These are phyloP conservation scores for Sporothrix schenckii DNA, from an alignment of 2,329 filamentous ascomycete genomes.

Conservation along the genomic window DNA sequence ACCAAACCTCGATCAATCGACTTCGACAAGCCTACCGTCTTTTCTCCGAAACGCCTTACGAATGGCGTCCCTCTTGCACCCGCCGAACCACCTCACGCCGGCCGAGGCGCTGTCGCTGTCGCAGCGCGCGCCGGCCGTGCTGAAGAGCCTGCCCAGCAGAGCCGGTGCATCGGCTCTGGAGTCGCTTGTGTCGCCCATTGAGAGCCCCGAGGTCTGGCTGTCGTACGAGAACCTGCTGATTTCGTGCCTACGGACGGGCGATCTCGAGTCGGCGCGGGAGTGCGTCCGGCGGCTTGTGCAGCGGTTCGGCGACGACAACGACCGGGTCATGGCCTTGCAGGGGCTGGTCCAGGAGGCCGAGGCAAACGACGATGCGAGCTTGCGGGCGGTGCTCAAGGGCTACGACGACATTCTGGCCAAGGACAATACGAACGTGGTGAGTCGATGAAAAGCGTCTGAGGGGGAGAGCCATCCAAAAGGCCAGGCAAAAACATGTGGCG, in stretches of 20 bases:
- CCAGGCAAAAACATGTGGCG: constrained; percentile 13
- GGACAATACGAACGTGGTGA: constrained; percentile 78
- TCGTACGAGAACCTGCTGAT: constrained; percentile 85
- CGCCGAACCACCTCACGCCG: constrained; percentile 60
- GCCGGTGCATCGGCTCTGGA: constrained; percentile 58
- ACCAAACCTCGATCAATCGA: background rate
- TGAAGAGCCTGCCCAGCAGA: constrained; percentile 57
- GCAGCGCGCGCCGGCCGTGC: constrained; percentile 62
- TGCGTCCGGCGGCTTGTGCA: constrained; percentile 74
- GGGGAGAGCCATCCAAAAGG: constrained; percentile 4
- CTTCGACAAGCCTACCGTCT: background rate
- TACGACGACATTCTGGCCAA: constrained; percentile 76
- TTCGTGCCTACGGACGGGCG: constrained; percentile 79
- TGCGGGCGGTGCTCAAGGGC: constrained; percentile 71
- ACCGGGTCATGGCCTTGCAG: constrained; percentile 79
- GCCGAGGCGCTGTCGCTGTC: constrained; percentile 60
- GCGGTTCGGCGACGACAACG: constrained; percentile 82
- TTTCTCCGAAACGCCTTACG: constrained; percentile 43
- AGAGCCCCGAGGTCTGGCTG: constrained; percentile 80
- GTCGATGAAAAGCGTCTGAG: constrained; percentile 40
- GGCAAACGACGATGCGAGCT: constrained; percentile 57
- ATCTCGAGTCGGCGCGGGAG: constrained; percentile 74
- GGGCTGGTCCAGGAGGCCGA: constrained; percentile 90
- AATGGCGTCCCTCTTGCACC: constrained; percentile 56
- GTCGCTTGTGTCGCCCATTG: constrained; percentile 60